Evolutionary conservation across 1,284 basidiomycete genomes (phyloP).

Genomic region (Exobasidium cylindrosporum): DNA sequence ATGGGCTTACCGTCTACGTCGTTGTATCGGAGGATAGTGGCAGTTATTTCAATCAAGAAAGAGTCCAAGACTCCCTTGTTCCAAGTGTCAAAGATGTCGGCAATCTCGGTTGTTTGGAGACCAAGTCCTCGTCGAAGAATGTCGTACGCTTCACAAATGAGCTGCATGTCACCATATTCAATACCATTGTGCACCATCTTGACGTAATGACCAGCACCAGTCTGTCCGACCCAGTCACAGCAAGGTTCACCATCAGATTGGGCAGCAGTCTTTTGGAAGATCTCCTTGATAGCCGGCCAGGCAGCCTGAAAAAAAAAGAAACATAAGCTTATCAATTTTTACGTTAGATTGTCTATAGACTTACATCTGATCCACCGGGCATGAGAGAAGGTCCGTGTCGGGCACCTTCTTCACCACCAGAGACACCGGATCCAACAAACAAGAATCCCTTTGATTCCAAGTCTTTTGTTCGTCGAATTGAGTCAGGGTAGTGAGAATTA

Average conservation of each 20-base stretch:
- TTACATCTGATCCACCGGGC: constrained; percentile 82
- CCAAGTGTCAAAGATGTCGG: constrained; percentile 64
- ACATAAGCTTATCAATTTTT: background rate
- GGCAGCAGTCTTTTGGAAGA: constrained; percentile 97
- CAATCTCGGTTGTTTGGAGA: constrained; percentile 58
- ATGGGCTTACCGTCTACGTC: constrained; percentile 90
- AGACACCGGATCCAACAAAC: constrained; percentile 98
- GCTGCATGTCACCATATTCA: constrained; percentile 97
- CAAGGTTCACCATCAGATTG: constrained; percentile 94
- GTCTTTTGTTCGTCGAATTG: constrained; percentile 88
- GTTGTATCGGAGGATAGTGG: constrained; percentile 61
- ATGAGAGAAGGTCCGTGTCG: constrained; percentile 96
- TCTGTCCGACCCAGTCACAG: constrained; percentile 99
- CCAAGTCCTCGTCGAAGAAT: constrained; percentile 96
- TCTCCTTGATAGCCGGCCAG: constrained; percentile 95
- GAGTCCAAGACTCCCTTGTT: constrained; percentile 99
- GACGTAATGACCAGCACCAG: constrained; percentile 89
- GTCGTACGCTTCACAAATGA: constrained; percentile 80
- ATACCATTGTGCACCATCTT: constrained; percentile 99
- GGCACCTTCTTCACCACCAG: constrained; percentile 98
- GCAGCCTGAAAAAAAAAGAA: constrained; percentile 61
- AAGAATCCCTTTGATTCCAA: constrained; percentile 90
- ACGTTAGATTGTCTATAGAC: background rate
- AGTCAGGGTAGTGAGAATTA: constrained; percentile 99
- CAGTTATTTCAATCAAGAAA: constrained; percentile 89